These are phyloP conservation scores for Scenedesmus sp. DNA, from an alignment of 163 green algal genomes.

Conservation along the genomic window DNA sequence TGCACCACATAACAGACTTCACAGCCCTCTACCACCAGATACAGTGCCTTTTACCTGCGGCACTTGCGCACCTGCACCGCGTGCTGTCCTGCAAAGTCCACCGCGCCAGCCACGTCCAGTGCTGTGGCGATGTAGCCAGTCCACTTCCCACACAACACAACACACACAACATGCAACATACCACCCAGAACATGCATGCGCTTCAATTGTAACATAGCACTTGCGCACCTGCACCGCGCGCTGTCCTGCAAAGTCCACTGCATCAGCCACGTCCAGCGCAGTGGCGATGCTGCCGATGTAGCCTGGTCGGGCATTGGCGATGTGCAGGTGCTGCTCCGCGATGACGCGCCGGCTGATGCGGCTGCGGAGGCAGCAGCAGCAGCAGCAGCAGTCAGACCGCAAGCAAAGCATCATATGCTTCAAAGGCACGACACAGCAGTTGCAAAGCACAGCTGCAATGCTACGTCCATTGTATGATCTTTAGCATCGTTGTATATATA, in stretches of 20 bases:
- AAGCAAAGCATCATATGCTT: neutral
- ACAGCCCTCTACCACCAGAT: neutral
- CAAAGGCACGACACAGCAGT: neutral
- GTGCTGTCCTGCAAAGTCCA: slow-evolving; percentile 79
- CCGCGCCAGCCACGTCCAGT: slow-evolving; percentile 75
- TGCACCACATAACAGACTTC: too few relatives aligned
- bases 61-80: slow-evolving; percentile 69
- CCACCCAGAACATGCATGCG: neutral
- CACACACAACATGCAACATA: too few relatives aligned
- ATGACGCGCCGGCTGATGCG: slow-evolving; percentile 90
- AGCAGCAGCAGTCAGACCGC: neutral
- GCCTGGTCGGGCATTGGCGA: slow-evolving; percentile 58
- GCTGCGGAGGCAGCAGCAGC: slow-evolving; percentile 31
- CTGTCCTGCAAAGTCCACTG: slow-evolving; percentile 78
- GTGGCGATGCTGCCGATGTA: slow-evolving; percentile 87
- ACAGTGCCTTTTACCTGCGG: neutral
- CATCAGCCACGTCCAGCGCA: slow-evolving; percentile 77
- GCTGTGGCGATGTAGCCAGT: slow-evolving; percentile 81
- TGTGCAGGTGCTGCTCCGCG: slow-evolving; percentile 89
- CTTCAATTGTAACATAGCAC: neutral
- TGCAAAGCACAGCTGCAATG: neutral
- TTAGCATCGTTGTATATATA: too few relatives aligned
- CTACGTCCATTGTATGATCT: too few relatives aligned
- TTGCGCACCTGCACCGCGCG: slow-evolving; percentile 72
- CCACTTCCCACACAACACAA: too few relatives aligned